Evolutionary conservation across 176 grass and related monocot species (phyloP).

Genomic region (Elymus sibiricus): DNA sequence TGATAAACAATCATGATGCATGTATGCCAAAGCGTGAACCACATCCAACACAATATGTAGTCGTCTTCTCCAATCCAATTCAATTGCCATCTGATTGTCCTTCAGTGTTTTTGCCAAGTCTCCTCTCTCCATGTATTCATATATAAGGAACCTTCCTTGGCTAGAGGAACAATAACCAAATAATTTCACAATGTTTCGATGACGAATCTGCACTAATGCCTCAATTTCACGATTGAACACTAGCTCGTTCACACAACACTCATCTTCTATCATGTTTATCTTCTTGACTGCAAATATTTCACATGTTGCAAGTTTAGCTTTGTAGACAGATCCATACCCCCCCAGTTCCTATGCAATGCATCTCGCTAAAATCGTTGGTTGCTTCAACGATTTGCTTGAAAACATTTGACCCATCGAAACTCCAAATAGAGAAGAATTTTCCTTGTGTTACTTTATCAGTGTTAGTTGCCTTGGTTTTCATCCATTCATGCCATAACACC

Average conservation of each 20-base stretch:
- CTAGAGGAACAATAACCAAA: neutral
- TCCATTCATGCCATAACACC: neutral
- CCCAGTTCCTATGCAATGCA: neutral
- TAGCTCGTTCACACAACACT: neutral
- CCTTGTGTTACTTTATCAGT: neutral
- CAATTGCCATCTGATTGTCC: neutral
- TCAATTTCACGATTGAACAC: neutral
- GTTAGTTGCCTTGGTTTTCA: neutral
- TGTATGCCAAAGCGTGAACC: neutral
- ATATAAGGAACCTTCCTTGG: neutral
- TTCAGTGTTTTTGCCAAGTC: neutral
- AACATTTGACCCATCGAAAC: neutral
- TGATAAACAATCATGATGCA: neutral
- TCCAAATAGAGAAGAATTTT: neutral
- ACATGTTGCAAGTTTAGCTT: neutral
- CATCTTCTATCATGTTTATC: neutral
- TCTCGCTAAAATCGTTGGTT: neutral
- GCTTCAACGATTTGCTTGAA: neutral
- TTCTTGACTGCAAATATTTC: neutral
- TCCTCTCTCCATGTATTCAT: neutral
- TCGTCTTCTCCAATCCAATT: neutral
- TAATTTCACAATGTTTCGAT: neutral
- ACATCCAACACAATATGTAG: neutral
- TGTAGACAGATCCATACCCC: neutral
- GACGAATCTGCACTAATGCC: neutral